Percentiles rank a stretch among this genome's conserved stretches.
Conservation (phyloP, 176 grass and related monocot genomes). For the Microstegium vimineum region DNA sequence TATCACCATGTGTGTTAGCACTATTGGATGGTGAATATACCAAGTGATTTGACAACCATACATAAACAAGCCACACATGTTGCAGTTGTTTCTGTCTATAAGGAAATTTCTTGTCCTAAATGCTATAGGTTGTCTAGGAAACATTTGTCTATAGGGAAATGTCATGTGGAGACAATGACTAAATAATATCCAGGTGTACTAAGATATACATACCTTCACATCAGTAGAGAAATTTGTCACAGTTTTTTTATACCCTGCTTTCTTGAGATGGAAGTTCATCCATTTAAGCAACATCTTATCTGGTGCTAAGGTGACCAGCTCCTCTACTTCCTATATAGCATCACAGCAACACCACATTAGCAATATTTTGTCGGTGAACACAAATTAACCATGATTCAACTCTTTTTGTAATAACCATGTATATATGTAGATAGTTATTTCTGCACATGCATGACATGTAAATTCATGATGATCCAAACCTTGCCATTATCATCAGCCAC, state of each 20-base stretch:
- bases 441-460: background rate
- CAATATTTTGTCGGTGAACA: background rate
- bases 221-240: slow-evolving; percentile 96
- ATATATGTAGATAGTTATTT: background rate
- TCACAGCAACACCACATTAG: slow-evolving; percentile 24
- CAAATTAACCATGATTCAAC: background rate
- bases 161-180: background rate
- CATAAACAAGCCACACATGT: background rate
- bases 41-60: background rate
- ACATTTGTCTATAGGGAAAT: background rate
- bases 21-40: background rate
- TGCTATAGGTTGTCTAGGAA: background rate
- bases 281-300: slow-evolving; percentile 99
- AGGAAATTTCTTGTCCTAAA: background rate
- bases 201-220: slow-evolving; percentile 65
- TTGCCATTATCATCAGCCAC: slow-evolving; percentile 66
- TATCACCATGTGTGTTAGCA: background rate
- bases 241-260: slow-evolving; percentile 95
- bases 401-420: background rate
- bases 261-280: slow-evolving; percentile 99
- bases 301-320: slow-evolving; percentile 76
- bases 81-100: background rate
- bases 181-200: background rate
- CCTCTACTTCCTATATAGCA: slow-evolving; percentile 70
- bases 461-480: slow-evolving; percentile 25